Evolutionary conservation across 441 rosid genomes (phyloP).

Genomic region (Gossypium schwendimanii): DNA sequence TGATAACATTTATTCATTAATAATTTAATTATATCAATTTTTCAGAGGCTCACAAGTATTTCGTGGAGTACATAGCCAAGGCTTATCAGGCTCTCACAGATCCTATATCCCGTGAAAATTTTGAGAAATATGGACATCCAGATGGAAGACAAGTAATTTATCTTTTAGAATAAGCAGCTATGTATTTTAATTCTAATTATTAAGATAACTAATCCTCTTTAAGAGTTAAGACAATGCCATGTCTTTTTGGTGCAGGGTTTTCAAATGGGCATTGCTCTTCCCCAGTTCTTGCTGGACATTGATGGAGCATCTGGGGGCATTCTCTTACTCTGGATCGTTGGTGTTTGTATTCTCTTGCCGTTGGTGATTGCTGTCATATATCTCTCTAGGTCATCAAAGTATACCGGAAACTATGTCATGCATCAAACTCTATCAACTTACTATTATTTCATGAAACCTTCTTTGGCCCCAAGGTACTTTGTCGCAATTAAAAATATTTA

Average conservation of each 20-base stretch:
- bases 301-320: constrained; percentile 98
- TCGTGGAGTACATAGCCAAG: constrained; percentile 88
- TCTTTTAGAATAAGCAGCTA: background rate
- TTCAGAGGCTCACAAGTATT: constrained; percentile 76
- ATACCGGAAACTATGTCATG: constrained; percentile 96
- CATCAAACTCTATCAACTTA: constrained; percentile 89
- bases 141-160: constrained; percentile 86
- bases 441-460: constrained; percentile 89
- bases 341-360: constrained; percentile 91
- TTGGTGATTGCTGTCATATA: constrained; percentile 90
- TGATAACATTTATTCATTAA: constrained; percentile 16
- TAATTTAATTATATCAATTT: constrained; percentile 9
- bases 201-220: background rate
- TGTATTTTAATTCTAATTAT: constrained; percentile 8
- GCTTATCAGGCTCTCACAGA: constrained; percentile 97
- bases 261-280: constrained; percentile 99
- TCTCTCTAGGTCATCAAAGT: constrained; percentile 92
- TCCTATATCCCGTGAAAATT: constrained; percentile 90
- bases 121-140: constrained; percentile 97
- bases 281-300: constrained; percentile 80
- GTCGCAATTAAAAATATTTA: constrained; percentile 1
- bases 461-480: constrained; percentile 89
- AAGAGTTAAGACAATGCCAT: constrained; percentile 15
- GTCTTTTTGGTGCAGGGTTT: constrained; percentile 64
- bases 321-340: constrained; percentile 94